A percentile compares a stretch with the other conserved stretches of the same genome.
These are phyloP conservation scores for Xylaria castorea DNA, from an alignment of 495 filamentous ascomycete genomes.

Conservation along the genomic window DNA sequence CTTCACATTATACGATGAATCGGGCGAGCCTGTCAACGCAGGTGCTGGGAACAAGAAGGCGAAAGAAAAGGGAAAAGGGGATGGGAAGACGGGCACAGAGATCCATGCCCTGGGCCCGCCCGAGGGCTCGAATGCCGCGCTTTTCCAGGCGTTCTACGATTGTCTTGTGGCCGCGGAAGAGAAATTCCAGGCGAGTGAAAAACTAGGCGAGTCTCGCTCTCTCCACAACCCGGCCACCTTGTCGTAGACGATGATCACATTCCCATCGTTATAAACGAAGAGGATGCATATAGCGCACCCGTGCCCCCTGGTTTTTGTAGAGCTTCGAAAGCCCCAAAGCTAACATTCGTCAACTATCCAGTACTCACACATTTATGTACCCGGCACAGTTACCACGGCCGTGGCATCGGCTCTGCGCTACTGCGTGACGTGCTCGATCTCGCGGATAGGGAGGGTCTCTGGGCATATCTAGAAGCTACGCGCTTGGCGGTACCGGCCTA, in stretches of 20 bases:
- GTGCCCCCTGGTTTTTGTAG: neutral
- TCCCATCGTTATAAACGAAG: too few species aligned
- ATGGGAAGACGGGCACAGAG: conserved; percentile 7
- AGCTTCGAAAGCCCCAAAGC: neutral
- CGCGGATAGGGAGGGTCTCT: conserved; percentile 44
- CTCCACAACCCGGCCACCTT: neutral
- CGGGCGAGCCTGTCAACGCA: conserved; percentile 12
- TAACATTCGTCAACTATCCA: conserved; percentile 23
- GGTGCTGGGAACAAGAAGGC: neutral
- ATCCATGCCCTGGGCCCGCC: conserved; percentile 19
- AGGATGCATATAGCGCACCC: too few species aligned
- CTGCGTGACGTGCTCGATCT: conserved; percentile 44
- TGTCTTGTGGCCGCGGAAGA: conserved; percentile 30
- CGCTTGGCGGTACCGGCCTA: conserved; percentile 51
- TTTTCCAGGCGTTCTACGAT: conserved; percentile 30
- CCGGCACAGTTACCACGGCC: conserved; percentile 49
- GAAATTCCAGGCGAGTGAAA: conserved; percentile 35
- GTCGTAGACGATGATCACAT: neutral
- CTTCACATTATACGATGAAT: conserved; percentile 31
- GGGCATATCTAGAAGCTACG: conserved; percentile 54
- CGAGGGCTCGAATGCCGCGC: conserved; percentile 29
- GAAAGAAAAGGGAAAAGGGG: neutral
- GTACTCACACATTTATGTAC: conserved; percentile 52
- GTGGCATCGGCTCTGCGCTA: conserved; percentile 48
- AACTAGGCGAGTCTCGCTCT: conserved; percentile 32